Conservation (phyloP, 805 yeast species). For the Scheffersomyces ergatensis region DNA sequence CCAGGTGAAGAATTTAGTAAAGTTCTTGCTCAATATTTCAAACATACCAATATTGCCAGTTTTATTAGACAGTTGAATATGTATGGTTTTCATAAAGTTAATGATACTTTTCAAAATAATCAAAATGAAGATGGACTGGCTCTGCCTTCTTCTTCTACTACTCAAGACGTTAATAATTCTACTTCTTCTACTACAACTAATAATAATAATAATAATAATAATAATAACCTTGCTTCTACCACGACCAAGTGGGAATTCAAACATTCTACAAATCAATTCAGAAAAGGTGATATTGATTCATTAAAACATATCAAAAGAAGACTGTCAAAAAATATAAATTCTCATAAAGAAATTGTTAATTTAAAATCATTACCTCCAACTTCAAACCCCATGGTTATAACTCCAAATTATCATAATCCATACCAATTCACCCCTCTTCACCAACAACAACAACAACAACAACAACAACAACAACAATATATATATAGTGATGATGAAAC, state of each 20-base stretch:
- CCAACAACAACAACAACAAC: not conserved
- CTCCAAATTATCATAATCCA: constrained; percentile 2
- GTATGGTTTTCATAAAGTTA: constrained; percentile 47
- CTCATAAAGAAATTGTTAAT: constrained; percentile 38
- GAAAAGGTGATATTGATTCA: constrained; percentile 75
- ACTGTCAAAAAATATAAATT: constrained; percentile 42
- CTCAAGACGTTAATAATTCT: not conserved
- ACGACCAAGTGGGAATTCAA: constrained; percentile 74
- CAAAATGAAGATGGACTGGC: constrained; percentile 6
- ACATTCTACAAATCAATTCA: constrained; percentile 75
- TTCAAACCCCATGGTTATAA: constrained; percentile 5
- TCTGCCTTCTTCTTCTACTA: constrained; percentile 1
- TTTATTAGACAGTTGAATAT: constrained; percentile 43
- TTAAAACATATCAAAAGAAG: constrained; percentile 77
- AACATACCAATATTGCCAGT: constrained; percentile 44
- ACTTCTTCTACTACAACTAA: constrained; percentile 1
- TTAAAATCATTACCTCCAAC: constrained; percentile 21
- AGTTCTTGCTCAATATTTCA: constrained; percentile 56
- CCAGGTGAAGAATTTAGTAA: constrained; percentile 88
- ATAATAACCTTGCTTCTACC: not conserved
- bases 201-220: constrained; percentile 1
- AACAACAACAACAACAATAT: constrained; percentile 9
- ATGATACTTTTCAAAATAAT: constrained; percentile 33
- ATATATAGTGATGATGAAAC: constrained; percentile 2
- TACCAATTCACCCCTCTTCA: constrained; percentile 7